phyloP scores from a whole-genome alignment of 768 basidiomycete species.

The Leucocoprinus leucothites region DNA sequence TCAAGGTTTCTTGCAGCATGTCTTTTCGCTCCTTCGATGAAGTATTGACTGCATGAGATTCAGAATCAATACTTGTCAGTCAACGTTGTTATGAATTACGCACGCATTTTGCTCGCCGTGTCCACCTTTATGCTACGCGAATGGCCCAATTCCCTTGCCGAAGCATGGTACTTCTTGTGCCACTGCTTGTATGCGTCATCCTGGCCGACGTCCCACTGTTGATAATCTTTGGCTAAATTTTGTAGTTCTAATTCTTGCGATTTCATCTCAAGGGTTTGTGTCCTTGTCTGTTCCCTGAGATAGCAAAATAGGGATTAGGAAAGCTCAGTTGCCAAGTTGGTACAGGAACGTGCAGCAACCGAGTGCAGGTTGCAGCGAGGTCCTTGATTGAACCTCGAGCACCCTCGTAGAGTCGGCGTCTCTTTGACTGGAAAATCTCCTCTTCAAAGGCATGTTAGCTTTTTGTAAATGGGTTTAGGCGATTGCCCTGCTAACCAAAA shows the following conservation, averaged over 20 bases:
- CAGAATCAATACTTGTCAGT: not conserved
- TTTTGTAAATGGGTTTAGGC: not conserved
- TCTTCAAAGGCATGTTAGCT: not conserved
- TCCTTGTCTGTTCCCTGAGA: constrained; percentile 28
- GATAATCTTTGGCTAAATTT: constrained; percentile 23
- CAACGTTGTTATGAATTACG: constrained; percentile 13
- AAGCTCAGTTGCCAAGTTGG: not conserved
- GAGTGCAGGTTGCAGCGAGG: constrained; percentile 15
- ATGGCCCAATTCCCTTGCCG: constrained; percentile 30
- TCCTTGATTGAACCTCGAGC: constrained; percentile 29
- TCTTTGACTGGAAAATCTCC: constrained; percentile 24
- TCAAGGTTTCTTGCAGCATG: constrained; percentile 27
- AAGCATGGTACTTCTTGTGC: constrained; percentile 21
- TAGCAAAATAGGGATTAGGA: not conserved
- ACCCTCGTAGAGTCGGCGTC: constrained; percentile 29
- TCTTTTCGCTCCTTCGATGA: constrained; percentile 24
- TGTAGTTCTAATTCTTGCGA: constrained; percentile 25
- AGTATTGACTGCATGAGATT: constrained; percentile 21
- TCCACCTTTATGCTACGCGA: constrained; percentile 31
- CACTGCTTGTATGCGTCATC: constrained; percentile 3
- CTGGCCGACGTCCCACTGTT: not conserved
- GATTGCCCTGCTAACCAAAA: not conserved
- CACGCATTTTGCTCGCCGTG: constrained; percentile 35
- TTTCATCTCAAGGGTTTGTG: constrained; percentile 23
- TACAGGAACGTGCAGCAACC: constrained; percentile 8